phyloP scores from a whole-genome alignment of 257 asterid species.

The Plantago elongata region DNA sequence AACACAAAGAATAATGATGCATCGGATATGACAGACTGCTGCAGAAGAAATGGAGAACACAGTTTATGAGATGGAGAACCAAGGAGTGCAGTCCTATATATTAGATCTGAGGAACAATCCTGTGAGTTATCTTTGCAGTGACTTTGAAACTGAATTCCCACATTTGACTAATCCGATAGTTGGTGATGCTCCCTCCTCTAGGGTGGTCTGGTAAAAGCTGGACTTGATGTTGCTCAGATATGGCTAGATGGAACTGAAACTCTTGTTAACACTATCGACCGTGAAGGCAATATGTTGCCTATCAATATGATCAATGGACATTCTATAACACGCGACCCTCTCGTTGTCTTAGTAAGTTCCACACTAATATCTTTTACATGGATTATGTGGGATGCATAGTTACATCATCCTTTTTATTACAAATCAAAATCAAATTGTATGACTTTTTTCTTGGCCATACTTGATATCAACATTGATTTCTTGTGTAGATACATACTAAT shows the following conservation, averaged over 20 bases:
- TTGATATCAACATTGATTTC: not conserved
- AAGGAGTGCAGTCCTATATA: conserved; percentile 90
- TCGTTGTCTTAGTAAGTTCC: conserved; percentile 69
- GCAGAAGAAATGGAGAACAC: conserved; percentile 84
- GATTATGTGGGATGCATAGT: not conserved
- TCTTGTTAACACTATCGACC: conserved; percentile 82
- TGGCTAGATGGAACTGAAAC: conserved; percentile 93
- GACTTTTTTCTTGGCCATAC: not conserved
- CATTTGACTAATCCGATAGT: not conserved
- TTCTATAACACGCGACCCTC: conserved; percentile 83
- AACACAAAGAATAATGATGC: not conserved
- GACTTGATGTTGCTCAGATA: conserved; percentile 93
- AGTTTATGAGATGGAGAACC: conserved; percentile 70
- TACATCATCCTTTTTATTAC: not conserved
- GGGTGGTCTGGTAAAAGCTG: conserved; percentile 93
- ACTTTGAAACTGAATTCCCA: not conserved
- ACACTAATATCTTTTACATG: not conserved
- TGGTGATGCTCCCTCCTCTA: conserved; percentile 24
- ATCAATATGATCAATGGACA: conserved; percentile 77
- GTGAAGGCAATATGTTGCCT: conserved; percentile 71
- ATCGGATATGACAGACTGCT: conserved; percentile 51
- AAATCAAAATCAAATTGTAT: too few species aligned
- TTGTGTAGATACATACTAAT: not conserved
- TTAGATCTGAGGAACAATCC: conserved; percentile 92
- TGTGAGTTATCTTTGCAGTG: conserved; percentile 30